Evolutionary conservation across 768 basidiomycete genomes (phyloP).

Genomic region (Trametes sanguinea): DNA sequence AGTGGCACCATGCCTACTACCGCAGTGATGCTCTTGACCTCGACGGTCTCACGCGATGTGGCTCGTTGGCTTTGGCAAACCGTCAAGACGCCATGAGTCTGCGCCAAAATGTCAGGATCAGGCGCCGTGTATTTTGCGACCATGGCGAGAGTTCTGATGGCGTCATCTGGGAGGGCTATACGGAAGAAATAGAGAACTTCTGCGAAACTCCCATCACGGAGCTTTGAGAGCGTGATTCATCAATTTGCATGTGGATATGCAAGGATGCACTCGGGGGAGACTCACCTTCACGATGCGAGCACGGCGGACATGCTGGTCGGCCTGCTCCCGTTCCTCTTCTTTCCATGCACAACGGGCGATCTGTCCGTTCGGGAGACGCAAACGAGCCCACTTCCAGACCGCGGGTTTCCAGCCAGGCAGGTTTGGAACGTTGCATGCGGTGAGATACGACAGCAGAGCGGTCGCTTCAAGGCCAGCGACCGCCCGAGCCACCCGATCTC

Average conservation of each 20-base stretch:
- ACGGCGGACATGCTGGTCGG: not conserved
- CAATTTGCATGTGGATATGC: no score
- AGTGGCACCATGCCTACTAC: not conserved
- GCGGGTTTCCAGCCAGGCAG: not conserved
- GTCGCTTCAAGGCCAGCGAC: not conserved
- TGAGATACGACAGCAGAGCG: not conserved
- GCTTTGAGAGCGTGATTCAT: not conserved
- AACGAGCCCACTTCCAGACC: conserved; percentile 26
- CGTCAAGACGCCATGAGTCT: not conserved
- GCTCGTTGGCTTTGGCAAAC: not conserved
- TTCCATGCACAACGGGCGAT: conserved; percentile 14
- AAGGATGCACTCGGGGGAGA: no score
- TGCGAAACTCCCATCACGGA: not conserved
- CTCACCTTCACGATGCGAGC: conserved; percentile 17
- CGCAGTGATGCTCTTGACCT: not conserved
- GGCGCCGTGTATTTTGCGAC: not conserved
- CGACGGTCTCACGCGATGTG: not conserved
- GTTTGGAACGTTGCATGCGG: not conserved
- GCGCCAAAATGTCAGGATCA: not conserved
- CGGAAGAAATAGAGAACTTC: not conserved
- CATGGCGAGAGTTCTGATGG: not conserved
- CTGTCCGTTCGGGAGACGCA: conserved; percentile 27
- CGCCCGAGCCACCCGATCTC: not conserved
- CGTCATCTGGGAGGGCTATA: not conserved
- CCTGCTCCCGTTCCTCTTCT: not conserved